Evolutionary conservation across 2,329 filamentous ascomycete genomes (phyloP).

Genomic region (Neophaeococcomyces mojaviensis): DNA sequence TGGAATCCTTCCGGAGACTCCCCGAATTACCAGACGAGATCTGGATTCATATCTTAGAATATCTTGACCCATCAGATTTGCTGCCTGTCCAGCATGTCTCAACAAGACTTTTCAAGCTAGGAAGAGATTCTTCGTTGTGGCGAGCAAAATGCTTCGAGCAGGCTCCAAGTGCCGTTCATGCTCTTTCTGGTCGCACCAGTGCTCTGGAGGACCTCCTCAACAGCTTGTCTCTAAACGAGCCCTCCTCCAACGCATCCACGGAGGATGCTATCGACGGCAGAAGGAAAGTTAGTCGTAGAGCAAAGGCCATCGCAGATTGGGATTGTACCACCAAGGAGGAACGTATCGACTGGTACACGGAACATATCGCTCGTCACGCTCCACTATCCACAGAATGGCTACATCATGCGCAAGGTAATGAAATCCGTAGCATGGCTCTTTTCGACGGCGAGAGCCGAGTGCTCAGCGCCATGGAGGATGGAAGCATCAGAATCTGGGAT

Average conservation of each 20-base stretch:
- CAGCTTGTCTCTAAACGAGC: constrained; percentile 17
- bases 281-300: constrained; percentile 32
- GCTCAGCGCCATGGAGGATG: constrained; percentile 66
- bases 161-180: constrained; percentile 53
- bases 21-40: constrained; percentile 58
- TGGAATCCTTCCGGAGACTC: constrained; percentile 28
- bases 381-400: constrained; percentile 71
- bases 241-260: not conserved
- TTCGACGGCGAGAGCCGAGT: constrained; percentile 33
- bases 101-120: constrained; percentile 56
- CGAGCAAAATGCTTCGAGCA: constrained; percentile 64
- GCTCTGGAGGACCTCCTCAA: constrained; percentile 27
- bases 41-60: constrained; percentile 54
- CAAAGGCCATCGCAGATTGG: constrained; percentile 68
- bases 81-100: constrained; percentile 64
- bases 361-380: constrained; percentile 76
- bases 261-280: not conserved
- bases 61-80: constrained; percentile 47
- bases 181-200: constrained; percentile 47
- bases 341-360: constrained; percentile 73
- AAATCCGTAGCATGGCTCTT: constrained; percentile 24
- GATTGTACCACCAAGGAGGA: constrained; percentile 69
- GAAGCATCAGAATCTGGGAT: constrained; percentile 83
- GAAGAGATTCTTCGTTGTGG: constrained; percentile 71
- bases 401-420: constrained; percentile 27